Conservation (phyloP, 345 rosid species). For the Mercurialis annua region DNA sequence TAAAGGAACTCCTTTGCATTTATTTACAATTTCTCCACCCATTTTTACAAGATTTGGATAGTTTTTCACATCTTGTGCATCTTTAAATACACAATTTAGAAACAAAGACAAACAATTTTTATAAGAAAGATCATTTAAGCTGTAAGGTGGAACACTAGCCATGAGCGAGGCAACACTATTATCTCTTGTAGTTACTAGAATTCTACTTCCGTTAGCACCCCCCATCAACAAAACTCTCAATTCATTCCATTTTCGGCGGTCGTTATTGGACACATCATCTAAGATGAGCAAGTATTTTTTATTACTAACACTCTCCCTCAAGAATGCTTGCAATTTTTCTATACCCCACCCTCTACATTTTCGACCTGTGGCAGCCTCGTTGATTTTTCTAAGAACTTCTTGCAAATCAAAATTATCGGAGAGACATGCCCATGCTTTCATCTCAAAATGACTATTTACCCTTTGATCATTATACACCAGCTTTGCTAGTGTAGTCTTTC, state of each 20-base stretch:
- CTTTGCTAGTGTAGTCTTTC: constrained; percentile 8
- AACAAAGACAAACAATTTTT: constrained; percentile 23
- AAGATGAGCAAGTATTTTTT: constrained; percentile 8
- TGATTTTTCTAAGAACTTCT: background rate
- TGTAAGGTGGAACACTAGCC: background rate
- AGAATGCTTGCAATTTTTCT: background rate
- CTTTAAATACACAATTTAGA: constrained; percentile 23
- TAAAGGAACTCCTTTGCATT: constrained; percentile 32
- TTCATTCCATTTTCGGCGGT: background rate
- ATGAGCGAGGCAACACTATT: constrained; percentile 7
- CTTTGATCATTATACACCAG: constrained; percentile 3
- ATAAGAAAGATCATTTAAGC: constrained; percentile 9
- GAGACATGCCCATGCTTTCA: background rate
- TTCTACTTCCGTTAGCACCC: constrained; percentile 16
- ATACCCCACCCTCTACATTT: no score
- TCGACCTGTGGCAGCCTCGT: background rate
- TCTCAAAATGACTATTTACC: background rate
- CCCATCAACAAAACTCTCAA: constrained; percentile 1
- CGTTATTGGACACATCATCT: constrained; percentile 22
- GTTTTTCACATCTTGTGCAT: background rate
- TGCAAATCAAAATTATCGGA: background rate
- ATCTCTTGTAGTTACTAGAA: constrained; percentile 21
- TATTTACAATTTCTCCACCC: constrained; percentile 26
- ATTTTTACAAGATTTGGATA: constrained; percentile 6
- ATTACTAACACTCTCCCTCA: background rate